Base-by-base conservation (phyloP, 495 filamentous ascomycete species). In the Lineolata rhizophorae region DNA sequence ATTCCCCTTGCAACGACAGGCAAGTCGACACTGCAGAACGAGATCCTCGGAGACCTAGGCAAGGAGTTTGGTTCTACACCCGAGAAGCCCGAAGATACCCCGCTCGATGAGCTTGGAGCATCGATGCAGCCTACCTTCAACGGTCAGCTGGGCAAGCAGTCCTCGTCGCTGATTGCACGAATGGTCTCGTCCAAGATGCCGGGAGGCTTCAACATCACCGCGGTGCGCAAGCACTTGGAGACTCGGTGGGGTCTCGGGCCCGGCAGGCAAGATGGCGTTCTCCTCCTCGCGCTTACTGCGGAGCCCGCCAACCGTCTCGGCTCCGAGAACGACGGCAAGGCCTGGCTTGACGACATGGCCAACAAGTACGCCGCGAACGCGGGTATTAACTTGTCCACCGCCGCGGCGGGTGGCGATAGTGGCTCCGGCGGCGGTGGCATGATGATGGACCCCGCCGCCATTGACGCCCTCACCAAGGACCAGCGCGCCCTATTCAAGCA, bases 111-210 rank as follows among this genome's bases (percentile, higher is more conserved):
- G 57, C 61, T 99, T 30, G 80, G 87, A 53, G 82, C 78, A 30
- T 62, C 87, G 5, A 93, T 99, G 76, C 90, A 95, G 55, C 72
- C 80, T 18, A 94, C 87, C 18, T 99, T 95, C 60, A 87, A 93
- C 52, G 87, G 87, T 31, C 83, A 94, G 56, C 70, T 95, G 30
- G 87, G 87, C 42, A 95, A 99, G 57, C 87, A 95, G 35, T 85
- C 87, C 0, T 80, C 80, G 18, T 91, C 87, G 3, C 69, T 95
- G 32, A 73, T 95, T 46, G 85, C 90, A 19, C 71, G 85, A 37
- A 60, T 94, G 48, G 84, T 99, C 18, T 94, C 90, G 3, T 93
- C 87, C 3, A 99, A 99, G 54, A 95, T 99, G 87, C 90, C 87
- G 20, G 90, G 84, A 47, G 87, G 87, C 30, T 99, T 95, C 64